Evolutionary conservation across 2,329 filamentous ascomycete species (phyloP), one percentile per base, ranked within the genome.

Genomic region (Aspergillus neoniger): DNA sequence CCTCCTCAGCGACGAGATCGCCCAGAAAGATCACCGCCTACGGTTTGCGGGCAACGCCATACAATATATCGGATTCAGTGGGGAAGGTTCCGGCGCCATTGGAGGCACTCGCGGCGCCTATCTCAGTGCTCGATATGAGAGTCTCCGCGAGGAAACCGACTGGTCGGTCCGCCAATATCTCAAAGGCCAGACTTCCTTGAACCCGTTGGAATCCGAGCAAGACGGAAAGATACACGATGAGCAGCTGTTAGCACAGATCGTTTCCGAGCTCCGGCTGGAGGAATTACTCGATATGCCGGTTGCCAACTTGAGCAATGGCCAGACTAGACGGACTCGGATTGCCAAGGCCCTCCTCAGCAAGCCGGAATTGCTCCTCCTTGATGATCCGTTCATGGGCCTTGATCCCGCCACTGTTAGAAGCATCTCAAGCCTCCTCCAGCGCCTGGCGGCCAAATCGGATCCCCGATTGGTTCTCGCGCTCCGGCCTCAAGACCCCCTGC

Each of bases 341-440:
- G 95, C 92, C 2, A 91, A 92, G 68, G 92, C 93, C 0, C 78
- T 99, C 54, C 81, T 98, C 60, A 87, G 82, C 6, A 84, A 84
- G 55, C 95, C 95, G 0, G 90, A 96, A 74, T 83, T 96, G 10
- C 73, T 99, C 62, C 81, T 98, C 55, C 81, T 96, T 2, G 95
- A 99, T 76, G 94, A 96, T 69, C 94, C 95, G 1, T 97, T 97
- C 72, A 96, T 97, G 91, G 94, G 95, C 0, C 81, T 99, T 15
- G 95, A 98, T 75, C 95, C 94, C 14, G 88, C 88, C 5, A 96
- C 92, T 0, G 85, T 91, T 12, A 82, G 84, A 12, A 85, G 85
- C 1, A 79, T 98, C 66, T 94, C 90, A 43, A 82, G 83, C 0
- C 80, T 98, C 50, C 79, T 97, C 21, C 79, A 86, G 64, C 82